Conservation (phyloP, 306 rosid species). For the Cicer judaicum region DNA sequence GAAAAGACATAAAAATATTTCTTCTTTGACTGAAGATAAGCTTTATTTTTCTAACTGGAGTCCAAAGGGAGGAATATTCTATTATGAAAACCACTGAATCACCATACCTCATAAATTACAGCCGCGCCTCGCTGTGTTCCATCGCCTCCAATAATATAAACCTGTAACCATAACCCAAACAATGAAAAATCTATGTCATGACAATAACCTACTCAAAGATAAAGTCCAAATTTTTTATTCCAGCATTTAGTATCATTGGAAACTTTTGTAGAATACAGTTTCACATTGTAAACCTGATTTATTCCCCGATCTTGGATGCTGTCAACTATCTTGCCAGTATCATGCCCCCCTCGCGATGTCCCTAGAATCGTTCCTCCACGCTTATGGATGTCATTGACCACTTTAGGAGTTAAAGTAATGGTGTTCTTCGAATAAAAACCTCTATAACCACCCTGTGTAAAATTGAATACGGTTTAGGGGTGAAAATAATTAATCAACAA, state of each 20-base stretch:
- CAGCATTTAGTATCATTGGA: slow-evolving; percentile 36
- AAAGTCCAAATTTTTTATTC: slow-evolving; percentile 23
- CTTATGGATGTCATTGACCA: slow-evolving; percentile 92
- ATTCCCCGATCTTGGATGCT: slow-evolving; percentile 96
- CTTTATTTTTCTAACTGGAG: slow-evolving; percentile 28
- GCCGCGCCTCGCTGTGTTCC: slow-evolving; percentile 97
- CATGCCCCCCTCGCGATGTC: slow-evolving; percentile 95
- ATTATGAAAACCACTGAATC: slow-evolving; percentile 39
- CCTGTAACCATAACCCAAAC: slow-evolving; percentile 55
- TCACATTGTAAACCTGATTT: slow-evolving; percentile 70
- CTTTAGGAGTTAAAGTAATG: slow-evolving; percentile 74
- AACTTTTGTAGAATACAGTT: slow-evolving; percentile 25
- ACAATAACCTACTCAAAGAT: slow-evolving; percentile 31
- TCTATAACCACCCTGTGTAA: slow-evolving; percentile 86
- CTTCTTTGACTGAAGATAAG: slow-evolving; percentile 36
- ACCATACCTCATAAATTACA: slow-evolving; percentile 83
- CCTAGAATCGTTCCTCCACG: slow-evolving; percentile 95
- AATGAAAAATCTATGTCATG: slow-evolving; percentile 42
- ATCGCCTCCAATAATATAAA: slow-evolving; percentile 96
- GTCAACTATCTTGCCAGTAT: slow-evolving; percentile 86
- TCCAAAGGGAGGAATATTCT: slow-evolving; percentile 10
- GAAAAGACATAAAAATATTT: slow-evolving; percentile 37
- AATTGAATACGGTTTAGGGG: slow-evolving; percentile 23
- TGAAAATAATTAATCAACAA: slow-evolving; percentile 36
- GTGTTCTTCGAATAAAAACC: slow-evolving; percentile 90